Percentiles rank a stretch among this genome's conserved stretches.
Evolutionary conservation across 2,329 filamentous ascomycete species (phyloP).

Genomic region (Alternaria infectoria): DNA sequence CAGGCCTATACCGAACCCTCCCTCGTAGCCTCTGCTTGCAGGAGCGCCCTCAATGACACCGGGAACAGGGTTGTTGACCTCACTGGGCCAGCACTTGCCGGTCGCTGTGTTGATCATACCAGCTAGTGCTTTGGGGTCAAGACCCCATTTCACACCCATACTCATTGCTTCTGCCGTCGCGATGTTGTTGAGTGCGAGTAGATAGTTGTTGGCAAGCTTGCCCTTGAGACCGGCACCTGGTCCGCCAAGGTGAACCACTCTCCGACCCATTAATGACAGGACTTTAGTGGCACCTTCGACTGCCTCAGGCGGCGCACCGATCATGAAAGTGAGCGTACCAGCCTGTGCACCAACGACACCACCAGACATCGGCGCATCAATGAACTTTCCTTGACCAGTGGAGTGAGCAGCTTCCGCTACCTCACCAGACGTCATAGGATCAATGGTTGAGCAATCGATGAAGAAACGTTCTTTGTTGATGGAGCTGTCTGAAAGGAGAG

Average conservation of each 20-base stretch:
- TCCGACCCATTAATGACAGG: slow-evolving; percentile 82
- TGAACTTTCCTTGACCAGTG: slow-evolving; percentile 74
- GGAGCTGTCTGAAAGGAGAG: slow-evolving; percentile 56
- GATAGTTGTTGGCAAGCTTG: slow-evolving; percentile 97
- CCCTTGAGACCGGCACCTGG: slow-evolving; percentile 87
- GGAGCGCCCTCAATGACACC: slow-evolving; percentile 81
- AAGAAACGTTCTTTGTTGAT: slow-evolving; percentile 72
- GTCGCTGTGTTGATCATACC: slow-evolving; percentile 92
- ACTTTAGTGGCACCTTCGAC: slow-evolving; percentile 71
- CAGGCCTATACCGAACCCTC: slow-evolving; percentile 58
- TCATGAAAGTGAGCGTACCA: slow-evolving; percentile 94
- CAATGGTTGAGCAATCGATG: slow-evolving; percentile 97
- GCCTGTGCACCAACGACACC: slow-evolving; percentile 90
- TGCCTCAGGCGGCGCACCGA: slow-evolving; percentile 70
- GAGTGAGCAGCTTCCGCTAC: slow-evolving; percentile 74
- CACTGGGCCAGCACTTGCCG: slow-evolving; percentile 94
- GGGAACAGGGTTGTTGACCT: slow-evolving; percentile 92
- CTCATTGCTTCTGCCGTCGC: slow-evolving; percentile 72
- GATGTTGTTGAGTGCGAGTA: slow-evolving; percentile 91
- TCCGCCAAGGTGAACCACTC: slow-evolving; percentile 81
- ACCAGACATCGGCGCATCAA: slow-evolving; percentile 96
- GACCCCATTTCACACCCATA: slow-evolving; percentile 67
- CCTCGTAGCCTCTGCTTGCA: slow-evolving; percentile 71
- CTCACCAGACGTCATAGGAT: slow-evolving; percentile 80
- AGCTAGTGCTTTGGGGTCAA: slow-evolving; percentile 72